Percentiles rank a stretch among this genome's conserved stretches.
Conservation (phyloP, 176 grass and related monocot species). For the Luzula sylvatica region DNA sequence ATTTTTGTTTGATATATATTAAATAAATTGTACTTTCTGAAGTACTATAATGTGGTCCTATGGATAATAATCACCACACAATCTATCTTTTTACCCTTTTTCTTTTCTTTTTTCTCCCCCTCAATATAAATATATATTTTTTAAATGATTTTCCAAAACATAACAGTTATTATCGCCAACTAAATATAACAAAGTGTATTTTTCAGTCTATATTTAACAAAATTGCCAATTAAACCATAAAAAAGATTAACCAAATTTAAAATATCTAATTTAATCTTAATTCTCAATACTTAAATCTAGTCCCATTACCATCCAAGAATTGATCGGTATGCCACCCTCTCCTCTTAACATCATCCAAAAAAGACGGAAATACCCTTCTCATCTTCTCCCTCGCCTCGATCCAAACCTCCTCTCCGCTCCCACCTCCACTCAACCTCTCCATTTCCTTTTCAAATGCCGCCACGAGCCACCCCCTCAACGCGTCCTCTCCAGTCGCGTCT, state of each 20-base stretch:
- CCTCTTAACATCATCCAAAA: constrained; percentile 45
- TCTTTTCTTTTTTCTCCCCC: too few relatives aligned
- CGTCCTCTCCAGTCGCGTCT: constrained; percentile 65
- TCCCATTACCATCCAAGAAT: constrained; percentile 82
- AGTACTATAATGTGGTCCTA: too few relatives aligned
- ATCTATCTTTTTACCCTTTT: too few relatives aligned
- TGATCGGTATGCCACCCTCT: constrained; percentile 86
- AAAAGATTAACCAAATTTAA: neutral
- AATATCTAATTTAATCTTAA: neutral
- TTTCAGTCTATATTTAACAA: too few relatives aligned
- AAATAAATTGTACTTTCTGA: too few relatives aligned
- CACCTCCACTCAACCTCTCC: constrained; percentile 28
- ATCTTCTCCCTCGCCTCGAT: constrained; percentile 44
- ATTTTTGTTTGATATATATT: too few relatives aligned
- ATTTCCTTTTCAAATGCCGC: constrained; percentile 67
- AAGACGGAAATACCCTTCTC: constrained; percentile 46
- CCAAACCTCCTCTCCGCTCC: constrained; percentile 23
- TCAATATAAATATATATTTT: too few relatives aligned
- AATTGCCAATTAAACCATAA: neutral
- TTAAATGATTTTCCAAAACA: too few relatives aligned
- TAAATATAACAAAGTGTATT: too few relatives aligned
- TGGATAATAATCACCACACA: too few relatives aligned
- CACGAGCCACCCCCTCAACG: constrained; percentile 65
- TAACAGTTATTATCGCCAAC: too few relatives aligned
- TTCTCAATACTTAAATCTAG: constrained; percentile 33